These are phyloP conservation scores for Hemisphaericaspora subhashii DNA, from an alignment of 1,139 yeast genomes.

Conservation along the genomic window DNA sequence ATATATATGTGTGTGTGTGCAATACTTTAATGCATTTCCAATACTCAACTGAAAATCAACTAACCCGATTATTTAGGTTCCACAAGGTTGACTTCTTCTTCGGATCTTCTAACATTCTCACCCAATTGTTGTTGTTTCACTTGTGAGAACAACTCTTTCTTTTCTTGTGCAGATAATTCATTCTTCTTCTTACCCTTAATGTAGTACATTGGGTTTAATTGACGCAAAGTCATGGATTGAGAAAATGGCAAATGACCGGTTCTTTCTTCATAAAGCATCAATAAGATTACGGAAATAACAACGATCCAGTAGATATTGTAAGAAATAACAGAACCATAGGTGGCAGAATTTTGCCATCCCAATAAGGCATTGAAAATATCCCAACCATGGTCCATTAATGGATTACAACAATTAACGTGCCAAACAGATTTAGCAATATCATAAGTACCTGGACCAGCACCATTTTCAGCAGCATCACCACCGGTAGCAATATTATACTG, in stretches of 20 bases:
- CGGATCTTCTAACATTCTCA: conserved; percentile 5
- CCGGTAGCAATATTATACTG: conserved; percentile 65
- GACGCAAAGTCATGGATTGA: conserved; percentile 50
- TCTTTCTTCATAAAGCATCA: conserved; percentile 74
- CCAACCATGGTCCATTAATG: conserved; percentile 88
- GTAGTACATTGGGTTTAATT: conserved; percentile 72
- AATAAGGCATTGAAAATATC: conserved; percentile 69
- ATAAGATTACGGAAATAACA: conserved; percentile 50
- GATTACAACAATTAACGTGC: conserved; percentile 95
- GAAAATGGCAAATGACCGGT: conserved; percentile 39
- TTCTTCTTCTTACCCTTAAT: conserved; percentile 65
- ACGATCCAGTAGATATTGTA: conserved; percentile 83
- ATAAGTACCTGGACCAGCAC: conserved; percentile 92
- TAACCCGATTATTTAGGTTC: background rate
- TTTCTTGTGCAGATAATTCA: conserved; percentile 54
- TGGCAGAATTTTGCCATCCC: conserved; percentile 54
- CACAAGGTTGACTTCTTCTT: conserved; percentile 2
- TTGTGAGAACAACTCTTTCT: conserved; percentile 51
- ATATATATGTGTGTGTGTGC: conserved; percentile 17
- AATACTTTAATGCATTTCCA: conserved; percentile 4
- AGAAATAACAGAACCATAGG: conserved; percentile 80
- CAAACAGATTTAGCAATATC: conserved; percentile 74
- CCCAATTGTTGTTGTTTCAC: conserved; percentile 13
- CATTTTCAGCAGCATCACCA: conserved; percentile 86
- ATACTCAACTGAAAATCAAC: background rate